A percentile compares a stretch with the other conserved stretches of the same genome.
These are phyloP conservation scores for Lactifluus pinguis DNA, from an alignment of 768 basidiomycete species.

Conservation along the genomic window DNA sequence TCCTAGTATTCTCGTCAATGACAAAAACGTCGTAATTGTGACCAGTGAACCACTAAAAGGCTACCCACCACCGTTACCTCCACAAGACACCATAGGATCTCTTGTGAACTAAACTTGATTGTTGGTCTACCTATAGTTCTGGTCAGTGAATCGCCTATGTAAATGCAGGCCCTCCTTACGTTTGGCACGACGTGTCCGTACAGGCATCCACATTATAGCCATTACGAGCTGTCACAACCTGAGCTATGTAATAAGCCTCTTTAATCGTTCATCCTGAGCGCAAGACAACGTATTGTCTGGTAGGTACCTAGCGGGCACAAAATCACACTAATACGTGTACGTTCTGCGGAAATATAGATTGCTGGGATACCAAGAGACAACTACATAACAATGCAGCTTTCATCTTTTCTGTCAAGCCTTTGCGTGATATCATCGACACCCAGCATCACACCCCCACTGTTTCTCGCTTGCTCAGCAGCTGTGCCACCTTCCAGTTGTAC, in stretches of 20 bases:
- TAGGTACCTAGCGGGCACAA: not conserved
- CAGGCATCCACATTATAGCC: not conserved
- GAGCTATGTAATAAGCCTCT: too few relatives aligned
- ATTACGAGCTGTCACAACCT: not conserved
- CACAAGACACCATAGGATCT: not conserved
- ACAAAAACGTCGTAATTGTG: not conserved
- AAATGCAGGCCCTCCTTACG: not conserved
- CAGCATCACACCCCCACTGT: constrained; percentile 32
- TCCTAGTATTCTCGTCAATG: not conserved
- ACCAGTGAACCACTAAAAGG: constrained; percentile 41
- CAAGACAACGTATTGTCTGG: not conserved
- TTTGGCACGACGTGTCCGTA: not conserved
- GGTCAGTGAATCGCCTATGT: not conserved
- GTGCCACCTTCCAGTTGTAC: constrained; percentile 51
- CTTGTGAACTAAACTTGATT: not conserved
- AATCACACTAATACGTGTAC: not conserved
- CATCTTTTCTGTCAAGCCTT: constrained; percentile 40
- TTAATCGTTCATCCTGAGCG: not conserved
- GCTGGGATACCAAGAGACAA: not conserved
- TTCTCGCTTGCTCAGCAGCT: constrained; percentile 15
- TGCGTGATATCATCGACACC: constrained; percentile 50
- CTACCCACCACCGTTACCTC: constrained; percentile 32
- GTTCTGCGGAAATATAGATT: not conserved
- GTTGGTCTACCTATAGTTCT: not conserved
- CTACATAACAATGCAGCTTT: constrained; percentile 64